Evolutionary conservation across 2,329 filamentous ascomycete genomes (phyloP).

Genomic region (Trichoderma sp.): DNA sequence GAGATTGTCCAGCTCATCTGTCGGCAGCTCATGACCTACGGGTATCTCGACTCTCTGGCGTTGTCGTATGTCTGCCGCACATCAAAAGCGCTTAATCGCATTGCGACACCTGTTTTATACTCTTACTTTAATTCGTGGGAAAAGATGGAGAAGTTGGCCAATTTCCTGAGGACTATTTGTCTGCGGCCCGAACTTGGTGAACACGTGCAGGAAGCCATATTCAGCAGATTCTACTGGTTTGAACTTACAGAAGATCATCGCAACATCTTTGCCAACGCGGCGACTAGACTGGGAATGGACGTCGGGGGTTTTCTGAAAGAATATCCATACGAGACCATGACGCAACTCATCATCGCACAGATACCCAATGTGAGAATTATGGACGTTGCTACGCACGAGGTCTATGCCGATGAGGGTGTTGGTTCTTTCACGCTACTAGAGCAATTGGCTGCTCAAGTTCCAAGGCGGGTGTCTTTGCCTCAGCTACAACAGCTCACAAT

Average conservation of each 20-base stretch:
- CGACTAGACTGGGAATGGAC: not conserved
- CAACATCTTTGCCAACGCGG: not conserved
- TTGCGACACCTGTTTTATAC: not conserved
- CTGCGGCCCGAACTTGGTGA: not conserved
- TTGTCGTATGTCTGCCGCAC: not conserved
- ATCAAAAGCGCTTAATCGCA: not conserved
- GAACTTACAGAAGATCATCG: not conserved
- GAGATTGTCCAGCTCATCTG: conserved; percentile 6
- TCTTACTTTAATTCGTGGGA: not conserved
- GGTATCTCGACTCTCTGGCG: not conserved
- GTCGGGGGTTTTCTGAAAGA: not conserved
- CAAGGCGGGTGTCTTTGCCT: not conserved
- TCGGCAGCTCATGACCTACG: not conserved
- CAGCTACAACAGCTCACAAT: not conserved
- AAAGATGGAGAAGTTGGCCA: not conserved
- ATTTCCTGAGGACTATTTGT: not conserved
- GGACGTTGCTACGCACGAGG: not conserved
- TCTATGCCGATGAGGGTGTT: not conserved
- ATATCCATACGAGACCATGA: not conserved
- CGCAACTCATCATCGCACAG: not conserved
- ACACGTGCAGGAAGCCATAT: not conserved
- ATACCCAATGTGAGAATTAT: conserved; percentile 1
- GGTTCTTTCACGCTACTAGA: conserved; percentile 6
- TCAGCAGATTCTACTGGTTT: not conserved
- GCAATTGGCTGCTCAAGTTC: not conserved